Conservation (phyloP, 352 stramenopile species). For the Phytophthora sansomeana region DNA sequence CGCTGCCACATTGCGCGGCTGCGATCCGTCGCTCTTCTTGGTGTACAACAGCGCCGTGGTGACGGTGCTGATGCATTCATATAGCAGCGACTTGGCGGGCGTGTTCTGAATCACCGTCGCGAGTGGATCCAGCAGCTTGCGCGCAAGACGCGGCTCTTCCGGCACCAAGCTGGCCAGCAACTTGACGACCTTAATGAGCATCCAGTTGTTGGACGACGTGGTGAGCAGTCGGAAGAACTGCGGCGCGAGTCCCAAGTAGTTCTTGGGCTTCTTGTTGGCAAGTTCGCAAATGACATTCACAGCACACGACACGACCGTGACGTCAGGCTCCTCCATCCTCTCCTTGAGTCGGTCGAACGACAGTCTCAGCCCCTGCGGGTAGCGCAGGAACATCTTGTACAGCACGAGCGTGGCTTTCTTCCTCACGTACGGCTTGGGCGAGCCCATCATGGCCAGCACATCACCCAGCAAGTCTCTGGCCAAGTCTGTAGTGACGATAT, state of each 20-base stretch:
- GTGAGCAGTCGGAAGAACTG: slow-evolving; percentile 99
- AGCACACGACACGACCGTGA: slow-evolving; percentile 96
- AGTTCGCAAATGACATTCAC: slow-evolving; percentile 99
- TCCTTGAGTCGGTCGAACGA: slow-evolving; percentile 98
- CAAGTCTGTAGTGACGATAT: slow-evolving; percentile 98
- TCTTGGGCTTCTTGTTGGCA: slow-evolving; percentile 98
- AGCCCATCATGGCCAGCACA: slow-evolving; percentile 92
- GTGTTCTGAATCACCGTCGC: slow-evolving; percentile 98
- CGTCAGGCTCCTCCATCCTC: slow-evolving; percentile 96
- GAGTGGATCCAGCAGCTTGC: slow-evolving; percentile 98
- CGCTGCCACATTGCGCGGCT: slow-evolving; percentile 93
- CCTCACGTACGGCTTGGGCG: slow-evolving; percentile 96
- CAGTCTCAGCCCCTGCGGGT: slow-evolving; percentile 97
- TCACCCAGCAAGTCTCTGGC: slow-evolving; percentile 94
- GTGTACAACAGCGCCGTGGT: slow-evolving; percentile 97
- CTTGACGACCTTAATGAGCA: slow-evolving; percentile 99
- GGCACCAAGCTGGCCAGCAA: slow-evolving; percentile 97
- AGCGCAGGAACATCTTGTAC: slow-evolving; percentile 99
- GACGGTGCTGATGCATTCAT: slow-evolving; percentile 98
- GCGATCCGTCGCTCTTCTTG: slow-evolving; percentile 95
- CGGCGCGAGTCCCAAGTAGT: slow-evolving; percentile 98
- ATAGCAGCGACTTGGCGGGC: slow-evolving; percentile 98
- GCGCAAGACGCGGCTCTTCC: slow-evolving; percentile 97
- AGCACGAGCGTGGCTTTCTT: slow-evolving; percentile 99
- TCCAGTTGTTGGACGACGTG: slow-evolving; percentile 99